Evolutionary conservation across 345 rosid species (phyloP), one percentile per base, ranked within the genome.

Genomic region (Mercurialis annua): DNA sequence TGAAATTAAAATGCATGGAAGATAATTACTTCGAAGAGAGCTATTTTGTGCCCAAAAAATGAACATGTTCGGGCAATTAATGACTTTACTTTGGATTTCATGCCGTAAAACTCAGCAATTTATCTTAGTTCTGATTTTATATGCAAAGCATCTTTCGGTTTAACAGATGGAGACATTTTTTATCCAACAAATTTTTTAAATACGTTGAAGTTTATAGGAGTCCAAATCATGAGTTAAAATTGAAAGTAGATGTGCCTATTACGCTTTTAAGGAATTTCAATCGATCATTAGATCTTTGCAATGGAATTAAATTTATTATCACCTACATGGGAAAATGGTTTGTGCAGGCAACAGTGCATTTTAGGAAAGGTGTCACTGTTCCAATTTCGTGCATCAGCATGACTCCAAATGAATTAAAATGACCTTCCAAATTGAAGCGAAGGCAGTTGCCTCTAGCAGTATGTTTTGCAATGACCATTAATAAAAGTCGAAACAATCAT

Each of bases 401-500:
- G 3, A 2, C 34, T 4, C 0, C 18, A 0, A 1, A 18, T 0
- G 33, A 47, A 4, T 10, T 7, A 0, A 68, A 4, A 31, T 44
- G 27, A 9, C 29, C 38, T 0, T 54, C 56, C 42, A 20, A 14
- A 9, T 2, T 53, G 10, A 30, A 36, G 34, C 20, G 34, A 16
- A 3, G 38, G 2, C 47, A 44, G 4, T 69, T 59, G 24, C 60
- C 66, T 0, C 21, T 60, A 0, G 17, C 6, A 47, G 21, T 36
- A 1, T 18, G 56, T 23, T 68, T 10, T 29, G 14, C 66, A n/a
- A 69, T 69, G 59, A 69, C 67, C 31, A 61, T 60, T 2, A 69
- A 50, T 23, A 61, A 61, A 49, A 34, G 56, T 23, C 51, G 61
- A 69, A 66, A 0, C 59, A 61, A 69, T 61, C 67, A 11, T 27